Base-by-base conservation (phyloP, 768 basidiomycete species). In the Tephrocybe rancida region DNA sequence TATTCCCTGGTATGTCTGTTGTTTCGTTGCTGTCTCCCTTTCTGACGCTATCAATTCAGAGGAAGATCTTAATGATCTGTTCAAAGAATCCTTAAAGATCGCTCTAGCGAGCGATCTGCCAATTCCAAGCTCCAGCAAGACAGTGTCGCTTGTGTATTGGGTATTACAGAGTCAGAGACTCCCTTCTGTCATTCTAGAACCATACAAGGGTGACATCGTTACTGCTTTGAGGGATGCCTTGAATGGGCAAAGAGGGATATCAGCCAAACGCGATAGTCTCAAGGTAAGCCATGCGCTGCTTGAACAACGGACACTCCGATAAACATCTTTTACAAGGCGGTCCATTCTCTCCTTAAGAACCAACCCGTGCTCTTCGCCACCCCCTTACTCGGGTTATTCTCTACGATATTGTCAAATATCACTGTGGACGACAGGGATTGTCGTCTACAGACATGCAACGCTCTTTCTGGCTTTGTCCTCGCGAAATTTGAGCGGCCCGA, bases 401-500 rank as follows among this genome's bases (percentile, higher is more conserved):
- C 81, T 1, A 49, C 61, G 34, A 59, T 72, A 46, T 60, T 79
- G 48, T 45, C 56, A 4, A 58, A 68, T 49, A 62, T 79, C 34
- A 45, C 60, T 3, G 64, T 61, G 9, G 63, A 68, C 13, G 64
- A 69, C 21, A 34, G 56, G 6, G 63, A 65, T 8, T 48, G 67
- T 35, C 81, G 86, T 35, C 58, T 77, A 0, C 75, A 81, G 50
- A 84, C 88, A 2, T 81, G 80, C 7, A 73, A 81, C 58, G 83
- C 84, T 2, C 71, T 88, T 0, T 76, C 79, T 34, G 80, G 83
- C 2, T 77, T 86, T 47, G 81, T 79, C 10, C 58, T 75, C 3
- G 83, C 73, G 1, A 77, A 73, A 55, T 58, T 72, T 39, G 45
- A 50, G 1, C 47, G 51, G 52, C 19, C 58, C 32, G 34, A 54